phyloP scores from a whole-genome alignment of 768 basidiomycete species.

The Lactarius evosmus region DNA sequence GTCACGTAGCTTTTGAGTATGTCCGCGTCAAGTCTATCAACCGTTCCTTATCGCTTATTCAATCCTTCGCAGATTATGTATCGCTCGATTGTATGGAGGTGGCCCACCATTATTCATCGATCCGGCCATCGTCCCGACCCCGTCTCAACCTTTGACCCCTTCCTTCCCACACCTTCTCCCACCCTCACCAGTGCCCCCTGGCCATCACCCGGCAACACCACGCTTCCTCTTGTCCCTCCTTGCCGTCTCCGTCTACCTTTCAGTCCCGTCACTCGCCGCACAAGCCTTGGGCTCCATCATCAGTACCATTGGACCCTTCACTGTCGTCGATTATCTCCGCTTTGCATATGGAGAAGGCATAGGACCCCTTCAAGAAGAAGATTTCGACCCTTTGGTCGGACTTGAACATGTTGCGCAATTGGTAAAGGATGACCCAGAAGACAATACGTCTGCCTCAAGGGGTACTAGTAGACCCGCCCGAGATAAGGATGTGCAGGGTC shows the following conservation, averaged over 20 bases:
- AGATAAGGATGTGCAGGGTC: slow-evolving; percentile 1
- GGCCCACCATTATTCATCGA: slow-evolving; percentile 73
- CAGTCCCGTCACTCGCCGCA: slow-evolving; percentile 70
- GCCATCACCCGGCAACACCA: slow-evolving; percentile 73
- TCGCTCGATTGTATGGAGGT: slow-evolving; percentile 83
- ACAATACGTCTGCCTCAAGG: not conserved
- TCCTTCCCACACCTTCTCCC: slow-evolving; percentile 42
- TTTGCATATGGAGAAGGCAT: slow-evolving; percentile 79
- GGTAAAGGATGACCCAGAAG: slow-evolving; percentile 38
- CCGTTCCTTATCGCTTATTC: slow-evolving; percentile 5
- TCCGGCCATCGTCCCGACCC: slow-evolving; percentile 59
- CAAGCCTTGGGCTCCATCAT: slow-evolving; percentile 72
- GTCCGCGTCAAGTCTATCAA: not conserved
- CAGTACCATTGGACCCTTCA: slow-evolving; percentile 73
- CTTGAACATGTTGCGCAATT: slow-evolving; percentile 63
- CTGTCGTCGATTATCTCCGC: slow-evolving; percentile 69
- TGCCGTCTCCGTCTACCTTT: slow-evolving; percentile 83
- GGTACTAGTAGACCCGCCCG: slow-evolving; percentile 4
- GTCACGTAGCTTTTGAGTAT: slow-evolving; percentile 67
- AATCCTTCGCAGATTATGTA: slow-evolving; percentile 64
- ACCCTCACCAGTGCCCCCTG: slow-evolving; percentile 39
- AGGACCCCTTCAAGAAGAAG: slow-evolving; percentile 39
- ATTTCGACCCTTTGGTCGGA: slow-evolving; percentile 62
- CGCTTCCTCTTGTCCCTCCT: slow-evolving; percentile 82
- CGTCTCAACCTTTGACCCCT: slow-evolving; percentile 67